phyloP scores from a whole-genome alignment of 2,329 filamentous ascomycete species.

The Teratosphaeria gauchensis region DNA sequence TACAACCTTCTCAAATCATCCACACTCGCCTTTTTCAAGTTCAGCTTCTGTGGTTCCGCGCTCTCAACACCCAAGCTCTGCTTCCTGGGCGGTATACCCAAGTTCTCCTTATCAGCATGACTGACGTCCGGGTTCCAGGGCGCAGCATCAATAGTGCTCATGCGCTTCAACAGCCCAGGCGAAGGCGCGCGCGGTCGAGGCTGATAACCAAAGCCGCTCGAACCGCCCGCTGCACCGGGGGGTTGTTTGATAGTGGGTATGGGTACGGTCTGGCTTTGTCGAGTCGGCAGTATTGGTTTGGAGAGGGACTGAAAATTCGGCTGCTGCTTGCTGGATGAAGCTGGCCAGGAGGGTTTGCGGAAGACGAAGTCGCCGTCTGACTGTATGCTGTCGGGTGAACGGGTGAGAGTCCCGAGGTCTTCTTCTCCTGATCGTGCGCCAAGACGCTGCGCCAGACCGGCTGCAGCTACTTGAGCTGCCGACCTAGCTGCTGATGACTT shows the following conservation, averaged over 20 bases:
- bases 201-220: constrained; percentile 2
- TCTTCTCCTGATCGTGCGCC: constrained; percentile 1
- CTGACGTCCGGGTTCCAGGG: not conserved
- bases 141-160: constrained; percentile 34
- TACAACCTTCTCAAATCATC: constrained; percentile 40
- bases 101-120: not conserved
- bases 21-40: constrained; percentile 36
- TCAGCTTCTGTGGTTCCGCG: constrained; percentile 26
- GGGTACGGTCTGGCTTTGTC: constrained; percentile 9
- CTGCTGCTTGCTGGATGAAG: constrained; percentile 14
- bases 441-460: constrained; percentile 2
- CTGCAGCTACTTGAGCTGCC: constrained; percentile 9
- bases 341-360: constrained; percentile 25
- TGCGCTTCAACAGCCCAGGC: constrained; percentile 35
- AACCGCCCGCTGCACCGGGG: not conserved
- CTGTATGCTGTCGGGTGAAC: constrained; percentile 5
- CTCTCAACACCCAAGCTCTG: constrained; percentile 1
- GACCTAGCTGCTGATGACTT: constrained; percentile 1
- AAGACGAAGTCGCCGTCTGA: constrained; percentile 12
- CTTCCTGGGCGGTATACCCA: not conserved
- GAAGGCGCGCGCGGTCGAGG: constrained; percentile 27
- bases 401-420: not conserved
- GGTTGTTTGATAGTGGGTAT: not conserved
- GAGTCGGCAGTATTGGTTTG: constrained; percentile 13
- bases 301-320: constrained; percentile 7